These are phyloP conservation scores for Schwanniomyces etchellsii DNA, from an alignment of 1,139 yeast species.

Conservation along the genomic window DNA sequence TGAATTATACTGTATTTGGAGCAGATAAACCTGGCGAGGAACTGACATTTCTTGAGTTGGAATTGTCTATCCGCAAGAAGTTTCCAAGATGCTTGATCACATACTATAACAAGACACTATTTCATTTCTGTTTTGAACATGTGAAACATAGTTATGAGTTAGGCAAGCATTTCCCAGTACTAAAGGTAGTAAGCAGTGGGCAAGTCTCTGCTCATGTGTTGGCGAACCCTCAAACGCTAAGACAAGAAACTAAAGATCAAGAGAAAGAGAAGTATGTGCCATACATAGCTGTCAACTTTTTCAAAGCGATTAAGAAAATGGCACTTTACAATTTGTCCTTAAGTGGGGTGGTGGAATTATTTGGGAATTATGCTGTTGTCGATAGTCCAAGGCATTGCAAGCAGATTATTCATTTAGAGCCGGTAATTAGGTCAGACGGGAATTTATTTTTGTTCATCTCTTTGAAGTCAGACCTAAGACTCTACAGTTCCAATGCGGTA, in stretches of 20 bases:
- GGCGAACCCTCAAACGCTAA: slow-evolving; percentile 19
- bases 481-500: slow-evolving; percentile 25
- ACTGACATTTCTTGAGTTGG: slow-evolving; percentile 51
- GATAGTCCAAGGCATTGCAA: slow-evolving; percentile 11
- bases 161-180: slow-evolving; percentile 25
- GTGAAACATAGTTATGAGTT: slow-evolving; percentile 21
- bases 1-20: slow-evolving; percentile 29
- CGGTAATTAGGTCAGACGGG: slow-evolving; percentile 48
- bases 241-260: slow-evolving; percentile 10
- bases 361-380: slow-evolving; percentile 49
- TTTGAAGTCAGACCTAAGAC: slow-evolving; percentile 19
- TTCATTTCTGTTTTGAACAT: slow-evolving; percentile 47
- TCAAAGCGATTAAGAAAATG: slow-evolving; percentile 56
- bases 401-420: slow-evolving; percentile 46
- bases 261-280: slow-evolving; percentile 22
- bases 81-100: slow-evolving; percentile 51
- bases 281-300: slow-evolving; percentile 49
- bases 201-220: slow-evolving; percentile 23
- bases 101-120: slow-evolving; percentile 56
- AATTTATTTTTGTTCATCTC: slow-evolving; percentile 35
- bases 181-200: slow-evolving; percentile 26
- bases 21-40: slow-evolving; percentile 20
- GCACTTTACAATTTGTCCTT: slow-evolving; percentile 42
- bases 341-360: slow-evolving; percentile 35
- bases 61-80: slow-evolving; percentile 47